Evolutionary conservation across 257 asterid genomes (phyloP).

Genomic region (Ballota nigra): DNA sequence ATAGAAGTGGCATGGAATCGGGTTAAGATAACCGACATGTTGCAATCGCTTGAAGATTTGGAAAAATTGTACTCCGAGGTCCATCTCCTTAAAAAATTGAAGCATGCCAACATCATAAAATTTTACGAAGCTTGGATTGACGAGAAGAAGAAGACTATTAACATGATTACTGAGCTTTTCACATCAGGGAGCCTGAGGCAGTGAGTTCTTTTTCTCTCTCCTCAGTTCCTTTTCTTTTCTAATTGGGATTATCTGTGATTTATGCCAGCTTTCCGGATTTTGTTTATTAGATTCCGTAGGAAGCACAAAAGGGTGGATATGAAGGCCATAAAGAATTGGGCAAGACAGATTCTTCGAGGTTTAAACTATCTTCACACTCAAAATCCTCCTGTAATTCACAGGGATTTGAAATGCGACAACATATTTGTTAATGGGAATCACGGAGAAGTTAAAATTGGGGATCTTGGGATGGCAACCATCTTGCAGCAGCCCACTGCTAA

Average conservation of each 20-base stretch:
- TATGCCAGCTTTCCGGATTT: constrained; percentile 4
- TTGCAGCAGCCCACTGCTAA: constrained; percentile 73
- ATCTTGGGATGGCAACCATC: constrained; percentile 82
- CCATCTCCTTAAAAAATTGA: constrained; percentile 62
- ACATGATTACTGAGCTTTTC: constrained; percentile 91
- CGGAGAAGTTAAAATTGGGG: constrained; percentile 81
- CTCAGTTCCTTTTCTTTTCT: background rate
- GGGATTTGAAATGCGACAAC: constrained; percentile 87
- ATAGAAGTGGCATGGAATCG: constrained; percentile 91
- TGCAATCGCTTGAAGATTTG: constrained; percentile 64
- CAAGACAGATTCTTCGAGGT: constrained; percentile 72
- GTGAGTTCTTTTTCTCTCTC: constrained; percentile 41
- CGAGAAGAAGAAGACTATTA: constrained; percentile 69
- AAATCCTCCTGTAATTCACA: constrained; percentile 71
- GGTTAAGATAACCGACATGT: constrained; percentile 53
- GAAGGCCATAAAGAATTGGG: constrained; percentile 81
- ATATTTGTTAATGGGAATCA: constrained; percentile 80
- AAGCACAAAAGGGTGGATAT: constrained; percentile 67
- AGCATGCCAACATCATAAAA: constrained; percentile 59
- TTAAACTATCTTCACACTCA: constrained; percentile 75
- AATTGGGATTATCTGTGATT: background rate
- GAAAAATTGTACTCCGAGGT: constrained; percentile 77
- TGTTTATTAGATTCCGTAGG: constrained; percentile 46
- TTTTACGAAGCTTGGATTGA: constrained; percentile 66
- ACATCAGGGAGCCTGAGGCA: constrained; percentile 85